These are phyloP conservation scores for Exidia glandulosa DNA, from an alignment of 768 basidiomycete species.

Conservation along the genomic window DNA sequence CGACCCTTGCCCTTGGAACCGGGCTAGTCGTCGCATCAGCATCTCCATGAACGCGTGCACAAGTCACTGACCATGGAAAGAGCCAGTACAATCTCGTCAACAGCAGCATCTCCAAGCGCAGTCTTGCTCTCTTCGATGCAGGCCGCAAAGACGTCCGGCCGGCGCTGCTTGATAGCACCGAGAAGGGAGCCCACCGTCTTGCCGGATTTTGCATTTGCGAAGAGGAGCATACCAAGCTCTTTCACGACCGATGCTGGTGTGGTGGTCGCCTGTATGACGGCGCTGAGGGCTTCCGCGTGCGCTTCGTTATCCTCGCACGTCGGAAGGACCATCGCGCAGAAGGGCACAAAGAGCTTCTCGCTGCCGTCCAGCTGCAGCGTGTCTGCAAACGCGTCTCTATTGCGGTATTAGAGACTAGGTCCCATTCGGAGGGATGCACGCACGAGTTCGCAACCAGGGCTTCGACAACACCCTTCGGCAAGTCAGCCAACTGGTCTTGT, in stretches of 20 bases:
- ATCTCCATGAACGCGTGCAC: background rate
- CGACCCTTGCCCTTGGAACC: background rate
- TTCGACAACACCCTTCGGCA: slow-evolving; percentile 27
- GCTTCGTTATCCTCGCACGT: no score
- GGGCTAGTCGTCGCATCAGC: background rate
- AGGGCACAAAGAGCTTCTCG: slow-evolving; percentile 36
- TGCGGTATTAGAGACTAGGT: background rate
- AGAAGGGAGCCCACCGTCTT: slow-evolving; percentile 24
- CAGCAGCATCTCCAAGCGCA: slow-evolving; percentile 22
- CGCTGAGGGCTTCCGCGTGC: background rate
- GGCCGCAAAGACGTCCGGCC: slow-evolving; percentile 38
- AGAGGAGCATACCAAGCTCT: background rate
- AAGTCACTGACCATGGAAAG: slow-evolving; percentile 37
- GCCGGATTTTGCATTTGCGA: background rate
- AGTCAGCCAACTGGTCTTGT: slow-evolving; percentile 42
- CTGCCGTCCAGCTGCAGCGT: slow-evolving; percentile 37
- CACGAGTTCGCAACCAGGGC: slow-evolving; percentile 26
- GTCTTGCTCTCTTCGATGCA: slow-evolving; percentile 27
- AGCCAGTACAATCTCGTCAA: slow-evolving; percentile 48
- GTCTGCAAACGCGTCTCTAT: slow-evolving; percentile 19
- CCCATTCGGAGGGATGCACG: slow-evolving; percentile 27
- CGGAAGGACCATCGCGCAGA: slow-evolving; percentile 8
- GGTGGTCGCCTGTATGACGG: background rate
- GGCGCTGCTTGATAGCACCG: slow-evolving; percentile 51
- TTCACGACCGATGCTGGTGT: slow-evolving; percentile 4